Base-by-base conservation (phyloP, 2,329 filamentous ascomycete genomes). In the Coniochaeta sp. region DNA sequence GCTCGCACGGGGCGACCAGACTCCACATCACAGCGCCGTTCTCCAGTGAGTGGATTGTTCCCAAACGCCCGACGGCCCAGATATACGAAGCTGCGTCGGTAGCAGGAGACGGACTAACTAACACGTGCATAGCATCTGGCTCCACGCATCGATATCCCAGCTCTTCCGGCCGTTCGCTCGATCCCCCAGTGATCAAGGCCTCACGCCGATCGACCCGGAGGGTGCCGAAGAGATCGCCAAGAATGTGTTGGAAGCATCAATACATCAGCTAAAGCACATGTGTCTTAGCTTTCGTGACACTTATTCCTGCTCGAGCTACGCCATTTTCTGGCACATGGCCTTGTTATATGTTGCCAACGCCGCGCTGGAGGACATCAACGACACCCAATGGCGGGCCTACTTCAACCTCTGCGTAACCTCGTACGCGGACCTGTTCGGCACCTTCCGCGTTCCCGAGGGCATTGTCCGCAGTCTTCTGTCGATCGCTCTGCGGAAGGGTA, bases 271-370 rank as follows among this genome's bases (percentile, higher is more conserved):
- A 12, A 62, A 64, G 33, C 61, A 62, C 55, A 60, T 66, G n/a
- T 33, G 62, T 22, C 59, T 66, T 16, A 50, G 61, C 1, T 64
- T 63, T 38, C 63, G 60, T 6, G 36, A 59, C 26, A 57, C 43
- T 1, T 60, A 62, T 26, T 6, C 59, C 12, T 52, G 57, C 52
- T 59, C 66, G 9, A 63, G 58, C 19, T 61, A 60, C 6, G 63
- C 65, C 7, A 63, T 65, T 9, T 60, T 68, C 5, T 71, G 69
- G 67, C 66, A 70, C 36, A 68, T 65, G n/a, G 67, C 66, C 1
- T 62, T 70, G 43, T 57, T 71, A 19, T 68, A 69, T 57, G 63
- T 71, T 36, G 67, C 69, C 17, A 70, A 71, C 58, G 68, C 67
- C 19, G 68, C 67, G 64, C 62, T 69, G 3, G 24, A 34, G 31